Conservation (phyloP, 306 rosid species). For the Betula pendula region DNA sequence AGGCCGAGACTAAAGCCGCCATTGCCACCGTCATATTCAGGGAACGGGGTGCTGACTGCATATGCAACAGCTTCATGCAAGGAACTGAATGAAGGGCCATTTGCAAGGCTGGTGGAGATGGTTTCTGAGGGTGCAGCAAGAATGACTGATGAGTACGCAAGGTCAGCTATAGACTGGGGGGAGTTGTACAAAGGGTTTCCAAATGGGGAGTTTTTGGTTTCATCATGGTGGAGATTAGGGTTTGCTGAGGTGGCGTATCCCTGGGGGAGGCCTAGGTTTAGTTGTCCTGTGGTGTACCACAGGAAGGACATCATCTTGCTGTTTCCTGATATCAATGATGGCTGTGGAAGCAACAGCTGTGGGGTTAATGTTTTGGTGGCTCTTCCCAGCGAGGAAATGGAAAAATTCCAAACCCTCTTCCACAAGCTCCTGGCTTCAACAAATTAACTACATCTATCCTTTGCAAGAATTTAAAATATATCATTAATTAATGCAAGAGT, state of each 20-base stretch:
- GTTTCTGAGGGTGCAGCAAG: conserved; percentile 57
- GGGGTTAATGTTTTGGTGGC: conserved; percentile 59
- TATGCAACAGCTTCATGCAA: conserved; percentile 41
- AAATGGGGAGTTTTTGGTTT: conserved; percentile 67
- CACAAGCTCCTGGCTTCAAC: conserved; percentile 25
- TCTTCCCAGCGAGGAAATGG: conserved; percentile 60
- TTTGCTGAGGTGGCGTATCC: conserved; percentile 75
- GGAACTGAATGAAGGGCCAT: conserved; percentile 39
- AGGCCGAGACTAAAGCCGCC: conserved; percentile 53
- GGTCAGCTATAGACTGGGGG: conserved; percentile 71
- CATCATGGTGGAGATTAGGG: conserved; percentile 83
- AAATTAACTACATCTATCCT: too few species aligned
- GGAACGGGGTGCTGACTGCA: conserved; percentile 56
- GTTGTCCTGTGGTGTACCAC: conserved; percentile 62
- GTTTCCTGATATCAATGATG: conserved; percentile 49
- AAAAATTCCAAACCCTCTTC: conserved; percentile 45
- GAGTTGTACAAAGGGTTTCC: conserved; percentile 66
- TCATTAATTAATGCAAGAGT: too few species aligned
- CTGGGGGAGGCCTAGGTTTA: conserved; percentile 76
- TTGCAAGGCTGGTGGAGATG: conserved; percentile 53
- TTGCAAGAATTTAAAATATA: too few species aligned
- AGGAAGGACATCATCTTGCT: conserved; percentile 63
- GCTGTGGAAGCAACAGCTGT: conserved; percentile 9
- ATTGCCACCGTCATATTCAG: conserved; percentile 34
- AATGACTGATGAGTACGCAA: conserved; percentile 62